Evolutionary conservation across 345 rosid species (phyloP).

Genomic region (Citrus sp.): DNA sequence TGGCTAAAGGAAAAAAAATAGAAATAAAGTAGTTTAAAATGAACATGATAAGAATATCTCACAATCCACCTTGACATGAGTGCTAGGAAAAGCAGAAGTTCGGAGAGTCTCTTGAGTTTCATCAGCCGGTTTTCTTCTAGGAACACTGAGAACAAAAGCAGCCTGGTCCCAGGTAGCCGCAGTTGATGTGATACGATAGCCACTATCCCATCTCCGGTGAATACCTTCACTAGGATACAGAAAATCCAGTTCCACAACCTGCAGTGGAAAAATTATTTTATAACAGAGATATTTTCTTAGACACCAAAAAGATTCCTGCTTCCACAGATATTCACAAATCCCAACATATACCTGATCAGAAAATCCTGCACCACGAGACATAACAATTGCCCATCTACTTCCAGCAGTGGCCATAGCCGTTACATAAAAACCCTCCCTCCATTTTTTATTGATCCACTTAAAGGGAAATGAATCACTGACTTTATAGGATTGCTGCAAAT

Average conservation of each 20-base stretch:
- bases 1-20: neutral
- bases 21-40: neutral
- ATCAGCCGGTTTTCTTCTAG: constrained; percentile 79
- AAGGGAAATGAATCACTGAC: constrained; percentile 95
- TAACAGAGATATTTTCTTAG: neutral
- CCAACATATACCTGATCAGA: constrained; percentile 70
- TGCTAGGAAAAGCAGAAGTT: constrained; percentile 94
- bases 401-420: constrained; percentile 98
- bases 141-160: constrained; percentile 92
- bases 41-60: neutral
- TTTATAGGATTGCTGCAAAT: constrained; percentile 95
- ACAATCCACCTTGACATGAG: constrained; percentile 77
- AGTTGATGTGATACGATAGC: constrained; percentile 89
- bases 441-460: constrained; percentile 97
- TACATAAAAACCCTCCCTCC: constrained; percentile 92
- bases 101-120: constrained; percentile 97
- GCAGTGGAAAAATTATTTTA: constrained; percentile 7
- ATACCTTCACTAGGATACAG: constrained; percentile 98
- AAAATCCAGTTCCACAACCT: constrained; percentile 98
- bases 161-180: constrained; percentile 95
- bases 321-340: neutral
- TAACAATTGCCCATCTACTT: constrained; percentile 92
- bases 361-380: constrained; percentile 95
- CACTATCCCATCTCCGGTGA: constrained; percentile 93
- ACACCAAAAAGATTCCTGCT: neutral